Percentiles rank a stretch among this genome's conserved stretches.
Conservation (phyloP, 441 rosid species). For the Gossypium trilobum region DNA sequence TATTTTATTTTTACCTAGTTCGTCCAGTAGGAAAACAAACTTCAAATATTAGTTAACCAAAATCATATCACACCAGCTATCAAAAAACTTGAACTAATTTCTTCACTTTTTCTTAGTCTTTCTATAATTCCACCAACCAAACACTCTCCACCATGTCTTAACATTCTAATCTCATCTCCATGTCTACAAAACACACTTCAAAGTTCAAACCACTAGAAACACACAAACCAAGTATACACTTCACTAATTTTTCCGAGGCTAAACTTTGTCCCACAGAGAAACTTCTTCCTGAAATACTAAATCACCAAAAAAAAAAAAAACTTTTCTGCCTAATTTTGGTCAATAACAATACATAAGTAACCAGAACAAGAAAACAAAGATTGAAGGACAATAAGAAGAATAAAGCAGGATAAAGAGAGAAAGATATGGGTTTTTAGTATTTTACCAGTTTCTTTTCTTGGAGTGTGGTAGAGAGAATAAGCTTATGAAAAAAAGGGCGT, state of each 20-base stretch:
- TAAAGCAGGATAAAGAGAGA: neutral
- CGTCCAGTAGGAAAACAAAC: neutral
- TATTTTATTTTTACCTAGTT: neutral
- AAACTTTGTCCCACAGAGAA: neutral
- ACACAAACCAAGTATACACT: neutral
- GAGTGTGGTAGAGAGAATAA: conserved; percentile 66
- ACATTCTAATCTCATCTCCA: neutral
- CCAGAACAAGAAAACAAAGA: neutral
- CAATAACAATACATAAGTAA: conserved; percentile 2
- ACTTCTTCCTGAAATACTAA: neutral
- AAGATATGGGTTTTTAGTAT: conserved; percentile 4
- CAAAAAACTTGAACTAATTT: neutral
- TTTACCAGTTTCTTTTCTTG: conserved; percentile 71
- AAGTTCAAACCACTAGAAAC: neutral
- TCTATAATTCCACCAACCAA: conserved; percentile 5
- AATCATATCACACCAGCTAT: neutral
- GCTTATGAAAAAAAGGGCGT: conserved; percentile 81
- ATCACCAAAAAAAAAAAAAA: neutral
- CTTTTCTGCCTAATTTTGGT: neutral
- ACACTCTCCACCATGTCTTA: neutral
- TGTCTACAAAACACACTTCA: neutral
- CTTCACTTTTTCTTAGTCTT: neutral
- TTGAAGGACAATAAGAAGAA: neutral
- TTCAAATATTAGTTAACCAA: neutral
- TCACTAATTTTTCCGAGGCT: neutral